Evolutionary conservation across 805 yeast genomes (phyloP), one percentile per base, ranked within the genome.

Genomic region (Scheffersomyces lignosus): DNA sequence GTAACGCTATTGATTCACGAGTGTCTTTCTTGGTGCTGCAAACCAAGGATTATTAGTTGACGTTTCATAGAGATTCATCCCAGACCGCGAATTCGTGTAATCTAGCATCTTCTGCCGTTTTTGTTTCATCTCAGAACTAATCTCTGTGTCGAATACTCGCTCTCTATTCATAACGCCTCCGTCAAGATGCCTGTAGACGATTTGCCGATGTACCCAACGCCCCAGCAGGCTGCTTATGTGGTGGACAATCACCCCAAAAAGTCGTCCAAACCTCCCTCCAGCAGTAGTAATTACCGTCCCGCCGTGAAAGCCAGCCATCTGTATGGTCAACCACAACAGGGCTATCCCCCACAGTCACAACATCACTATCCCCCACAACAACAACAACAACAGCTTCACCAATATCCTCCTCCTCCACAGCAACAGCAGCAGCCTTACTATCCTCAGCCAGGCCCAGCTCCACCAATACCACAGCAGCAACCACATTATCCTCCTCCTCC

Each of bases 191-290:
- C 56, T 3, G 49, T 50, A 30, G 59, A 70, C 55, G 74, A 70
- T 25, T 54, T 70, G 46, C 75, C 75, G 15, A 49, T 58, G 50
- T 67, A 66, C 47, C 75, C 74, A 4, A 70, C 75, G 17, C 75
- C 75, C 2, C 68, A 60, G 34, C 73, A 70, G 52, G 71, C 71
- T 5, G 55, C 70, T 3, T 59, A 63, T 40, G 54, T 51, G 13
- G 54, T 53, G 17, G 56, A 48, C 27, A 43, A 48, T 27, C 39
- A 43, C 16, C 42, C 38, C 4, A 29, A 34, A 20, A 38, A 38
- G 23, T n/a, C 31, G 16, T 25, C 31, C 18, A 20, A 20, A 20
- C 24, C 24, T 7, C 24, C 24, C 10, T 20, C 24, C 24, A n/a
- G n/a, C n/a, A 22, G 27, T 4, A 31, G 25, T 16, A 28, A 32